Conservation (phyloP, 495 filamentous ascomycete genomes). For the Hypoxylon lienhwacheense region DNA sequence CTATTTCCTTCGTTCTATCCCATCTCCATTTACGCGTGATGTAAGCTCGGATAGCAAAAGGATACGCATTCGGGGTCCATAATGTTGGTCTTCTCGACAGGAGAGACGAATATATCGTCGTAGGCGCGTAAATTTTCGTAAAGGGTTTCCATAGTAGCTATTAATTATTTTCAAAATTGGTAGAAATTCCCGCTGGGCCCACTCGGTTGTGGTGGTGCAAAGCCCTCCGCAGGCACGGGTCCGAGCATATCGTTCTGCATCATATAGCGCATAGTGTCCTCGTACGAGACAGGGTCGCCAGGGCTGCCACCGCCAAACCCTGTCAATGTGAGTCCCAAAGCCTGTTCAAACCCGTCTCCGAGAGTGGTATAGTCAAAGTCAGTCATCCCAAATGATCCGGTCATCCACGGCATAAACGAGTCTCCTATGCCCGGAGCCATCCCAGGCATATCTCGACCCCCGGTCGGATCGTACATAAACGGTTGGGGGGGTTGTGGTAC, state of each 20-base stretch:
- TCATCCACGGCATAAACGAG: slow-evolving; percentile 38
- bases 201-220: neutral
- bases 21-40: neutral
- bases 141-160: no score
- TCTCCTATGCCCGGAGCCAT: slow-evolving; percentile 2
- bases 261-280: slow-evolving; percentile 39
- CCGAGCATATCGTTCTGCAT: slow-evolving; percentile 39
- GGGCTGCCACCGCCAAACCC: slow-evolving; percentile 38
- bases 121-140: no score
- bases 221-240: slow-evolving; percentile 13
- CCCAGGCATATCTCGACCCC: neutral
- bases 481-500: slow-evolving; percentile 27
- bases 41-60: neutral
- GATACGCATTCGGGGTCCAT: no score
- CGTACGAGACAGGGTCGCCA: slow-evolving; percentile 31
- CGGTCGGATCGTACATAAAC: slow-evolving; percentile 35
- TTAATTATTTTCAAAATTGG: neutral
- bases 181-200: neutral
- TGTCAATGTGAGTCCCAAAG: slow-evolving; percentile 54
- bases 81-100: no score
- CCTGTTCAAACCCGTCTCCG: slow-evolving; percentile 53
- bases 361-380: slow-evolving; percentile 45
- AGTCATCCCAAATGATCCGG: slow-evolving; percentile 30
- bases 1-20: neutral
- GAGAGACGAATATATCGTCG: no score